Evolutionary conservation across 768 basidiomycete species (phyloP), one percentile per base, ranked within the genome.

Genomic region (Amanita polypyramis): DNA sequence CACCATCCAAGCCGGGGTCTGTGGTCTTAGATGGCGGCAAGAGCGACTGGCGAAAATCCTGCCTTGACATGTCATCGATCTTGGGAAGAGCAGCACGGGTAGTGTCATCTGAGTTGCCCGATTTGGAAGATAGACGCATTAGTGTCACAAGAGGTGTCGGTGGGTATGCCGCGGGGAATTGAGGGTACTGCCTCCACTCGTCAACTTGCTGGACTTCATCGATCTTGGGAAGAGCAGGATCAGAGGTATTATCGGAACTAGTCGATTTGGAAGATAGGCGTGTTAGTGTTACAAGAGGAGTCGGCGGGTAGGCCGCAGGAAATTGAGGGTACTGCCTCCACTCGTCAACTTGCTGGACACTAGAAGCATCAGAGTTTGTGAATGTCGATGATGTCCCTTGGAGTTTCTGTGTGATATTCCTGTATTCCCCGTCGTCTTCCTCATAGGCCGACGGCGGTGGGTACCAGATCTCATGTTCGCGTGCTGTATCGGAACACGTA

Each of bases 81-180:
- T 39, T 33, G 9, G 38, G 15, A 32, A 52, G 47, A 11, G 43
- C 20, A 27, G 30, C 38, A 33, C 23, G 34, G 25, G 29, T 40
- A 39, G 21, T 19, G 23, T 29, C 52, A 36, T 77, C 75, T 30
- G 63, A 53, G 47, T 74, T 70, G 39, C 62, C 57, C 32, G 68
- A 62, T 30, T 60, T 61, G 25, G 55, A 58, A 19, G 51, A 44
- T 5, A 56, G 48, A 15, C 58, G 60, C 20, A 67, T 55, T 2
- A 69, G 61, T 14, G 62, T 61, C 17, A 65, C 65, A n/a, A 77
- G 54, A 9, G 83, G 84, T 11, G 82, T 85, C 0, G 82, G 70
- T 7, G 84, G 85, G 56, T 88, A 88, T 29, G 85, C 85, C 4
- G 85, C 78, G 25, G 85, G 85, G 45, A 86, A 81, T 14, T 80